These are phyloP conservation scores for Citrus medica DNA, from an alignment of 345 rosid species.

Conservation along the genomic window DNA sequence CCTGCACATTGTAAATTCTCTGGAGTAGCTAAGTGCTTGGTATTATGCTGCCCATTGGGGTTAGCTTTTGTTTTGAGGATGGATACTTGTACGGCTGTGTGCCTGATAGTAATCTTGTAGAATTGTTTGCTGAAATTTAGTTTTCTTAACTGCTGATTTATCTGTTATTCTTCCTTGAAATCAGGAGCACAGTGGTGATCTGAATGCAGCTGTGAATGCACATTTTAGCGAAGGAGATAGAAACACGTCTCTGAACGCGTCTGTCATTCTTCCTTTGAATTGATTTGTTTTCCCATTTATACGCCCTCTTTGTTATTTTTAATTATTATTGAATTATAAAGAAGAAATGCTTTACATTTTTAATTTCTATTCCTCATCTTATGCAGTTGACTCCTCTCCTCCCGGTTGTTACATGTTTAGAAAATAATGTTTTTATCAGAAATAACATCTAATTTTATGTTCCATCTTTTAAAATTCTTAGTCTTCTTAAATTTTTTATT, in stretches of 20 bases:
- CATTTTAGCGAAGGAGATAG: slow-evolving; percentile 86
- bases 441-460: neutral
- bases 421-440: neutral
- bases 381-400: neutral
- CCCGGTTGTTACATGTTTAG: neutral
- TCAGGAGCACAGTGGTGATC: slow-evolving; percentile 91
- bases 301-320: neutral
- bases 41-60: neutral
- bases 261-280: slow-evolving; percentile 1
- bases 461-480: neutral
- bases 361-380: neutral
- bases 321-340: too few relatives aligned
- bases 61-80: neutral
- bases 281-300: neutral
- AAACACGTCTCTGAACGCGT: slow-evolving; percentile 38
- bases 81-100: neutral
- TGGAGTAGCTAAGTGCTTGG: neutral
- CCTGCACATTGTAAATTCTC: neutral
- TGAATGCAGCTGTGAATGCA: slow-evolving; percentile 91
- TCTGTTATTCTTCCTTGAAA: slow-evolving; percentile 17
- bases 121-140: neutral
- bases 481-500: neutral
- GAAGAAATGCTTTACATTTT: neutral
- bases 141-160: slow-evolving; percentile 9
- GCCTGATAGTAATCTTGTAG: neutral